These are phyloP conservation scores for Medicago lupulina DNA, from an alignment of 306 rosid genomes.

Conservation along the genomic window DNA sequence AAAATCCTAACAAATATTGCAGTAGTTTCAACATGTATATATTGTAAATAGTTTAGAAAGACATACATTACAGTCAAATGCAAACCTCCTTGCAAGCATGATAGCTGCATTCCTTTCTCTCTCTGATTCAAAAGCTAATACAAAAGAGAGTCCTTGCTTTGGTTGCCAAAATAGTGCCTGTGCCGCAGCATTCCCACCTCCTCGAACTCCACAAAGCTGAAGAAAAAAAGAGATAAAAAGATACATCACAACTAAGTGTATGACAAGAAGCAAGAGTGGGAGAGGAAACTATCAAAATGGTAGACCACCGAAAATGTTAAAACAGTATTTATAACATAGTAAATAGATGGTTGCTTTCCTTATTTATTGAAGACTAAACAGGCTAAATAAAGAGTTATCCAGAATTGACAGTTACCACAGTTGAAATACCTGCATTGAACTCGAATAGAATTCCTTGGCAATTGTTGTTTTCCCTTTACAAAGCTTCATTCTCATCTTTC, in stretches of 20 bases:
- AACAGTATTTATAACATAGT: not conserved
- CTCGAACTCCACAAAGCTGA: constrained; percentile 95
- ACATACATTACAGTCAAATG: constrained; percentile 94
- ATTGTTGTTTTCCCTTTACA: constrained; percentile 80
- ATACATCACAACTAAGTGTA: not conserved
- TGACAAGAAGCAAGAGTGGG: too few species aligned
- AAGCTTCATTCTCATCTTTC: constrained; percentile 95
- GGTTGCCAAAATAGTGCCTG: constrained; percentile 97
- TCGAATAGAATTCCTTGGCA: constrained; percentile 85
- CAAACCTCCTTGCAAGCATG: constrained; percentile 98
- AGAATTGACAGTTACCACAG: not conserved
- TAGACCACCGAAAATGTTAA: too few species aligned
- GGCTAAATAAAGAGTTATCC: not conserved
- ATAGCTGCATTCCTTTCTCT: constrained; percentile 92
- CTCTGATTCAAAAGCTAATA: constrained; percentile 92
- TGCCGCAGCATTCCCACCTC: constrained; percentile 94
- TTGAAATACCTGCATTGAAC: constrained; percentile 88
- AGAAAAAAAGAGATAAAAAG: constrained; percentile 33
- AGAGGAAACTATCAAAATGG: too few species aligned
- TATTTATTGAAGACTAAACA: too few species aligned
- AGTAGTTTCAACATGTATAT: too few species aligned
- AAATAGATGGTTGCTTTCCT: too few species aligned
- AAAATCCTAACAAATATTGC: too few species aligned
- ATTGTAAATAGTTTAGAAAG: constrained; percentile 25
- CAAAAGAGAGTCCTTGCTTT: constrained; percentile 76